These are phyloP conservation scores for Pythium myriotylum DNA, from an alignment of 352 stramenopile species.

Conservation along the genomic window DNA sequence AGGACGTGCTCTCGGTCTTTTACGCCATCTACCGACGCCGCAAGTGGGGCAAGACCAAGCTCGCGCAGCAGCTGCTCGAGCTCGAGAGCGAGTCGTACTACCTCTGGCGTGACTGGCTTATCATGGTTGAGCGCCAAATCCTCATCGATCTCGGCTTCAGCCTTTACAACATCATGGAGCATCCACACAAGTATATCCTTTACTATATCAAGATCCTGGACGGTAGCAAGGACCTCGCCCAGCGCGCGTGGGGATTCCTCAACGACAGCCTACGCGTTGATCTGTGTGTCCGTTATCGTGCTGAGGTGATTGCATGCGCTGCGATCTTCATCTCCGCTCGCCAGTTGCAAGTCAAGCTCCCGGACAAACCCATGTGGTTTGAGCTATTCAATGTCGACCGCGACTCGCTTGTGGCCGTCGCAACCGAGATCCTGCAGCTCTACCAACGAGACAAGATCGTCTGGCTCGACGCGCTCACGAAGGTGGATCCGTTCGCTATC, in stretches of 20 bases:
- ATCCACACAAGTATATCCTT: constrained; percentile 93
- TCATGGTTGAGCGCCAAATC: constrained; percentile 88
- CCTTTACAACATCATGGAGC: constrained; percentile 91
- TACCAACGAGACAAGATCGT: constrained; percentile 59
- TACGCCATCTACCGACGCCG: constrained; percentile 83
- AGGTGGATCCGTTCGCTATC: constrained; percentile 64
- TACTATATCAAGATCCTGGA: constrained; percentile 92
- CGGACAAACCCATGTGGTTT: constrained; percentile 64
- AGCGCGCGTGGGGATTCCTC: constrained; percentile 89
- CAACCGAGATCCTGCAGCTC: constrained; percentile 57
- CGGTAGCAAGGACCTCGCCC: constrained; percentile 65
- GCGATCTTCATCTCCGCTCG: constrained; percentile 88
- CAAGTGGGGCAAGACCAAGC: constrained; percentile 51
- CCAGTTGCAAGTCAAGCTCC: constrained; percentile 54
- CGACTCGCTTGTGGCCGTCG: constrained; percentile 48
- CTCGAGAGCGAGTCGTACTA: constrained; percentile 60
- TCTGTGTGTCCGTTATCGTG: constrained; percentile 79
- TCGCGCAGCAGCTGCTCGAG: constrained; percentile 70
- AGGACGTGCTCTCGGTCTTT: constrained; percentile 88
- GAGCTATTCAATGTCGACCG: constrained; percentile 68
- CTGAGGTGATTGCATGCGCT: constrained; percentile 88
- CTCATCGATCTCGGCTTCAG: constrained; percentile 94
- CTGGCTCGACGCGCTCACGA: constrained; percentile 77
- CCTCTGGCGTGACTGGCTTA: constrained; percentile 82
- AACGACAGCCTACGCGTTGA: constrained; percentile 90